Conservation (phyloP, 805 yeast genomes). For the Scheffersomyces spartinae region DNA sequence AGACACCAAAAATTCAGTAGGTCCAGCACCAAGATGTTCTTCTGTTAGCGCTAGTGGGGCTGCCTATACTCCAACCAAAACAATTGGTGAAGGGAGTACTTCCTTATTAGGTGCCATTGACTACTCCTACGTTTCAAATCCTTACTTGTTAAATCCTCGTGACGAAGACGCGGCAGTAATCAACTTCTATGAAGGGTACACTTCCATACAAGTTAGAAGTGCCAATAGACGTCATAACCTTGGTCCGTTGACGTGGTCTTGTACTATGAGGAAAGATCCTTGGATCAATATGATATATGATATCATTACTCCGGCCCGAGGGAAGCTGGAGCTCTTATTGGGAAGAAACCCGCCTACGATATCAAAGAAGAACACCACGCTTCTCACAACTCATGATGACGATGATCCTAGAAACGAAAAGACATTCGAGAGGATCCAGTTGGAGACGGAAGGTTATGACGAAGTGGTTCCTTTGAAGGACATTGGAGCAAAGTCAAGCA, state of each 20-base stretch:
- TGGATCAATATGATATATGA: no score
- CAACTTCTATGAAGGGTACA: constrained; percentile 23
- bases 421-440: constrained; percentile 5
- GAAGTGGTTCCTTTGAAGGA: constrained; percentile 5
- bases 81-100: no score
- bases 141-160: background rate
- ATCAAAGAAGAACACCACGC: background rate
- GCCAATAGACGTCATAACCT: constrained; percentile 18
- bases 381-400: background rate
- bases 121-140: no score
- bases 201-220: constrained; percentile 18
- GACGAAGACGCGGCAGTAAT: constrained; percentile 6
- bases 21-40: no score
- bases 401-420: no score
- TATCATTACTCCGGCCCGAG: no score
- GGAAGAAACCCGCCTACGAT: background rate
- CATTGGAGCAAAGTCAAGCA: no score
- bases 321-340: no score
- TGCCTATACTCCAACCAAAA: no score
- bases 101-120: no score
- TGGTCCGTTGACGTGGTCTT: constrained; percentile 30
- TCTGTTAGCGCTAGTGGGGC: no score
- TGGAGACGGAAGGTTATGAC: constrained; percentile 2
- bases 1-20: no score
- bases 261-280: constrained; percentile 22